Evolutionary conservation across 495 filamentous ascomycete genomes (phyloP).

Genomic region (Talaromyces nanjingensis): DNA sequence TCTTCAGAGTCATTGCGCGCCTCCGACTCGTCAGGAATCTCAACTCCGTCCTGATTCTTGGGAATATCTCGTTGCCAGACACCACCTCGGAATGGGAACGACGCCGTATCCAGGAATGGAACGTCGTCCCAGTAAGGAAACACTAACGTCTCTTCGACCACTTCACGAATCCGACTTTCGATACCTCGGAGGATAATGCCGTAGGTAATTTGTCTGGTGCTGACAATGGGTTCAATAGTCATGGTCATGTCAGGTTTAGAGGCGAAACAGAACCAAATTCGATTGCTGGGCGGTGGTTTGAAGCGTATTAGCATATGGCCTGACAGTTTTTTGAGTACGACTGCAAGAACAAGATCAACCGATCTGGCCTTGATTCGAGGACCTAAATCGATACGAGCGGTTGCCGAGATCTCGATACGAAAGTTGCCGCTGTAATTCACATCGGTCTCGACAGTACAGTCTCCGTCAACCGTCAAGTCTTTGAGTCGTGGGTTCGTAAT

Average conservation of each 20-base stretch:
- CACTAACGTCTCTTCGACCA: constrained; percentile 88
- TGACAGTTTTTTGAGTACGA: constrained; percentile 76
- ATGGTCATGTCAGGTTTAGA: constrained; percentile 87
- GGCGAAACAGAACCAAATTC: constrained; percentile 91
- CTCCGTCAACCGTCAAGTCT: constrained; percentile 86
- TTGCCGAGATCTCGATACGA: constrained; percentile 79
- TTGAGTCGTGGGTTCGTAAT: constrained; percentile 84
- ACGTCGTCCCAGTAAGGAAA: constrained; percentile 92
- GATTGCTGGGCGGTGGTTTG: constrained; percentile 93
- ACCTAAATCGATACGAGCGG: constrained; percentile 84
- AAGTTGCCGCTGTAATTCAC: constrained; percentile 85
- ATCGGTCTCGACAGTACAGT: constrained; percentile 78
- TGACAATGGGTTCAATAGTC: constrained; percentile 89
- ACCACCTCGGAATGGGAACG: constrained; percentile 75
- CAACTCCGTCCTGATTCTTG: constrained; percentile 38
- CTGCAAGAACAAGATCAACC: constrained; percentile 81
- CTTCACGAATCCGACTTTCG: constrained; percentile 87
- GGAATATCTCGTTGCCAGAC: constrained; percentile 68
- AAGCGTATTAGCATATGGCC: constrained; percentile 79
- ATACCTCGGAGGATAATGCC: constrained; percentile 86
- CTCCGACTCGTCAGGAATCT: constrained; percentile 50
- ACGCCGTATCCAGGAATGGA: constrained; percentile 74
- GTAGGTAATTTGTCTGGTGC: constrained; percentile 90
- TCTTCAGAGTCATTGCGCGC: constrained; percentile 37
- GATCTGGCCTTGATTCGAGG: constrained; percentile 82